Percentiles rank a stretch among this genome's conserved stretches.
phyloP scores from a whole-genome alignment of 257 asterid genomes.

The Penstemon newberryi region DNA sequence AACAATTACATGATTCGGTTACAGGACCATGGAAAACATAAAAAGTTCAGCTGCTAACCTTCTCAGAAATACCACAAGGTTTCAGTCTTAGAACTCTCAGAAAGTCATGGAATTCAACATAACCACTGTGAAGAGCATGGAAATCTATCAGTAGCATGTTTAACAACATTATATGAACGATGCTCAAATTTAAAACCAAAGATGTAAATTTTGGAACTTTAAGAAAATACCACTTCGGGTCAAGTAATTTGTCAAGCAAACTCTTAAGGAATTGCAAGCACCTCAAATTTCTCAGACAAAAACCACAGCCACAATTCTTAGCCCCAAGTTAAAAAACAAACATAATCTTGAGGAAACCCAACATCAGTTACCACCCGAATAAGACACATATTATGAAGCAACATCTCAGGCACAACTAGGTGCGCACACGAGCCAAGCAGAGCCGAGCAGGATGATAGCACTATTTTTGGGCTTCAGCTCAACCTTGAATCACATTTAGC shows the following conservation, averaged over 20 bases:
- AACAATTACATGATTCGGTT: slow-evolving; percentile 9
- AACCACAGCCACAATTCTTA: background rate
- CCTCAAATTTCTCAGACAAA: background rate
- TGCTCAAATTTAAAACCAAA: background rate
- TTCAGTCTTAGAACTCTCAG: slow-evolving; percentile 70
- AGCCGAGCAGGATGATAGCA: too few species aligned
- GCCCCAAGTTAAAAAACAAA: background rate
- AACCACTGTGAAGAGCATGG: slow-evolving; percentile 56
- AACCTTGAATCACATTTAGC: too few species aligned
- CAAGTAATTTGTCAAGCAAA: slow-evolving; percentile 9
- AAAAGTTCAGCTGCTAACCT: slow-evolving; percentile 43
- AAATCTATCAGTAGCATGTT: slow-evolving; percentile 32
- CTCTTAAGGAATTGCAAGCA: slow-evolving; percentile 10
- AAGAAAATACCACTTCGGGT: background rate
- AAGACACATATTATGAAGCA: background rate
- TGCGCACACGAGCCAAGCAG: too few species aligned
- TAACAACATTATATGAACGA: slow-evolving; percentile 14
- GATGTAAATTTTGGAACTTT: slow-evolving; percentile 15
- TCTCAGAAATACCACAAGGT: slow-evolving; percentile 66
- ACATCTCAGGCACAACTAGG: background rate
- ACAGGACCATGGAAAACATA: slow-evolving; percentile 8
- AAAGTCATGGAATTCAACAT: slow-evolving; percentile 67
- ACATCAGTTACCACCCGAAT: background rate
- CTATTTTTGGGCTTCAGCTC: too few species aligned
- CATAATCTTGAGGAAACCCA: slow-evolving; percentile 8